phyloP scores from a whole-genome alignment of 192 early-diverging fungal genomes.

The Physocladia obscura region DNA sequence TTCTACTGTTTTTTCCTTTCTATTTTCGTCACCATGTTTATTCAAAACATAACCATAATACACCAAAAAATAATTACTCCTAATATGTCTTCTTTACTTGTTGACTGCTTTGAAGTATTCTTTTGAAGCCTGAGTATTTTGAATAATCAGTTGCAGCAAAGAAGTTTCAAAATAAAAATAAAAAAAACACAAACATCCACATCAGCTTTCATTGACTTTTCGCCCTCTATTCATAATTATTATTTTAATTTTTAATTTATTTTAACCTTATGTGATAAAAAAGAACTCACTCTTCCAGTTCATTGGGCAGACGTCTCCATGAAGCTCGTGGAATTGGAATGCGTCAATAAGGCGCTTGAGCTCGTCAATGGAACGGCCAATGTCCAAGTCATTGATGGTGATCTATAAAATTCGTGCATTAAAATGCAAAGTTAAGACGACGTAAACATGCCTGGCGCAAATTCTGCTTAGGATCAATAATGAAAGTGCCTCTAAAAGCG shows the following conservation, averaged over 20 bases:
- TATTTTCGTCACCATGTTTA: too few relatives aligned
- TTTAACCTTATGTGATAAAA: neutral
- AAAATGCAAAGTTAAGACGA: constrained; percentile 18
- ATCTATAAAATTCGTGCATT: too few relatives aligned
- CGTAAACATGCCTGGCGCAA: constrained; percentile 49
- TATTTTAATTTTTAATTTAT: constrained; percentile 4
- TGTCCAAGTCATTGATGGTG: constrained; percentile 57
- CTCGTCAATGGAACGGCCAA: constrained; percentile 69
- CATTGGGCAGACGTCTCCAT: constrained; percentile 65
- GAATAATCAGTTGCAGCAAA: too few relatives aligned
- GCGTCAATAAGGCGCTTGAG: constrained; percentile 59
- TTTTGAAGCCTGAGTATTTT: constrained; percentile 8
- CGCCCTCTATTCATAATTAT: constrained; percentile 27
- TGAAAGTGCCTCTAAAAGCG: constrained; percentile 57
- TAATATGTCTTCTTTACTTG: too few relatives aligned
- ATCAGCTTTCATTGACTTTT: constrained; percentile 52
- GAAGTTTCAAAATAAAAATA: neutral
- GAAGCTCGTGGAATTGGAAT: constrained; percentile 56
- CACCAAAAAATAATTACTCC: too few relatives aligned
- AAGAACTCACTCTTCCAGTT: constrained; percentile 49
- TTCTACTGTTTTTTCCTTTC: too few relatives aligned
- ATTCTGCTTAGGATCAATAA: constrained; percentile 62
- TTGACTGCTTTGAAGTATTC: constrained; percentile 23
- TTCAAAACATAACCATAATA: too few relatives aligned
- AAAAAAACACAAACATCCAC: constrained; percentile 11